Percentiles rank a stretch among this genome's conserved stretches.
These are phyloP conservation scores for Strigomonas galati DNA, from an alignment of 208 protist genomes.

Conservation along the genomic window DNA sequence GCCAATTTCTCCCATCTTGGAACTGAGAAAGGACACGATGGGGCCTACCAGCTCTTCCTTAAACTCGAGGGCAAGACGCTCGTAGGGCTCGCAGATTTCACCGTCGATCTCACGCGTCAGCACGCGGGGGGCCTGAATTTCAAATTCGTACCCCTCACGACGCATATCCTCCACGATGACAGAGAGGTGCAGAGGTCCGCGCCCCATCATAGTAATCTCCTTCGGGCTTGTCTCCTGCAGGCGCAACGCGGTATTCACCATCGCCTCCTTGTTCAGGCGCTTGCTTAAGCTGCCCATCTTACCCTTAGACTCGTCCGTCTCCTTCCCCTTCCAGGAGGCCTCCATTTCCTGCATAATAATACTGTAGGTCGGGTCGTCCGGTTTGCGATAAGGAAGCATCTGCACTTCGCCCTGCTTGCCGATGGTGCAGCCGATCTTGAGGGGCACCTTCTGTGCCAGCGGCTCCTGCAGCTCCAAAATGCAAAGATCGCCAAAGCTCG, in stretches of 20 bases:
- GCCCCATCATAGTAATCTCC: conserved; percentile 86
- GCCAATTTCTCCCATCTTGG: conserved; percentile 86
- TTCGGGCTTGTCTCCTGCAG: conserved; percentile 41
- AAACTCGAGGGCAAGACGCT: conserved; percentile 81
- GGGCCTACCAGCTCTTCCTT: conserved; percentile 61
- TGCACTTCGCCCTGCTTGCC: conserved; percentile 64
- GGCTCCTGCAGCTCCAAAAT: conserved; percentile 81
- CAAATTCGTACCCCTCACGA: conserved; percentile 96
- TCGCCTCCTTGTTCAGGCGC: conserved; percentile 86
- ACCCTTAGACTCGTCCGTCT: conserved; percentile 76
- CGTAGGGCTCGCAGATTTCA: conserved; percentile 83
- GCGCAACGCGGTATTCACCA: conserved; percentile 93
- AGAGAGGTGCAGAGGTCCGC: conserved; percentile 96
- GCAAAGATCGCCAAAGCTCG: conserved; percentile 85
- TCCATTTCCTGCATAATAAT: conserved; percentile 90
- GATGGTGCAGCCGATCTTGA: conserved; percentile 88
- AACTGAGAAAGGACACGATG: conserved; percentile 83
- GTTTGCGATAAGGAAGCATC: conserved; percentile 82
- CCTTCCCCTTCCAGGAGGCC: conserved; percentile 89
- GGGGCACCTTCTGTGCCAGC: conserved; percentile 78
- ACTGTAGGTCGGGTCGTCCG: conserved; percentile 94
- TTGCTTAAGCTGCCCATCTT: conserved; percentile 57
- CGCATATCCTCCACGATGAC: conserved; percentile 98
- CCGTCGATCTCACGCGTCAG: conserved; percentile 80
- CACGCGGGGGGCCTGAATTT: conserved; percentile 93